Base-by-base conservation (phyloP, 352 stramenopile species). In the Phytophthora aleatoria region DNA sequence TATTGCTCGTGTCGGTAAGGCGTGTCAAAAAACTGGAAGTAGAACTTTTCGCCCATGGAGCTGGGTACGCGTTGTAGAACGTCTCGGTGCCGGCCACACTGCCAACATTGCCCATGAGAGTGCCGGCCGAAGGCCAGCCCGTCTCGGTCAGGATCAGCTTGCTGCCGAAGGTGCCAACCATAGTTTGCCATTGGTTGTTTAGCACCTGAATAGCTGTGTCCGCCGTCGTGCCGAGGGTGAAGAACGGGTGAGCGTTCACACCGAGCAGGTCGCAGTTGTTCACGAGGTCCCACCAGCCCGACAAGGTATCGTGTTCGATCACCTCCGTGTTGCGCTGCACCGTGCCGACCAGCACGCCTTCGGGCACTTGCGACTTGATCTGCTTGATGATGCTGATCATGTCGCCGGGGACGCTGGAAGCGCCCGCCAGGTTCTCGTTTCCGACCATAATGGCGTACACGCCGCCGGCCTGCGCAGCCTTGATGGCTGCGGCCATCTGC, bases 21-120 rank as follows among this genome's bases (percentile, higher is more conserved):
- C 20, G 75, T 77, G 71, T 93, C 81, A 52, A 87, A 93, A 55
- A 91, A 81, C 69, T 92, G 83, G 71, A 93, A 91, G 76, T 87
- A 91, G 66, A 80, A 90, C 50, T 86, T 85, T 56, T 83, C 75
- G 35, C 74, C 57, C 5, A 87, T 56, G 28, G 59, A 57, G 12
- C 53, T 50, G 54, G 73, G 71, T 89, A 90, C 13, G 67, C 71
- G 42, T 62, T 61, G 61, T 78, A 92, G 76, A 89, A 92, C 12
- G 53, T 67, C 50, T 74, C 35, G 1, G 78, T 71, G 30, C 59
- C 57, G 1, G 74, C 54, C 9, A 70, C 12, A 28, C 68, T 73
- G 31, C 81, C 79, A 8, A 57, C 54, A 68, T 88, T 85, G 42
- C 60, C 63, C 15, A 48, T 44, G n/a, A 69, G 45, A 10, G 61